Evolutionary conservation across 805 yeast species (phyloP), one percentile per base, ranked within the genome.

Genomic region (Kuraishia piskuri): DNA sequence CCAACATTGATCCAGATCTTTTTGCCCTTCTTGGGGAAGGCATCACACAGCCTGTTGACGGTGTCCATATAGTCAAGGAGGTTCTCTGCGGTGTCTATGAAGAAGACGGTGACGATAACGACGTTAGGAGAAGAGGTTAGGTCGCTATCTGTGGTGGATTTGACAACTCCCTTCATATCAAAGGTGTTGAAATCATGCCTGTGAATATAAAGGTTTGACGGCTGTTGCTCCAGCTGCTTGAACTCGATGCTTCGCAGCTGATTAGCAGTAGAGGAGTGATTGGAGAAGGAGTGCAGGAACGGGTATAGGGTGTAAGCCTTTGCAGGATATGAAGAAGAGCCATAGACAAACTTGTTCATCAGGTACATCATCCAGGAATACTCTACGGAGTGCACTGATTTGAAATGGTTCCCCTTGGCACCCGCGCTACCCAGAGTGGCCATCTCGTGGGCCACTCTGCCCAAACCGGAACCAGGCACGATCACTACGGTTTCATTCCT

Each of bases 21-120:
- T 17, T 70, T 71, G 8, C 70, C 72, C 8, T 62, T 61, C 10
- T 74, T 68, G 22, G 52, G 46, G 22, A 62, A 63, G 2, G 54
- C 45, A 8, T 66, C 64, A 8, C 67, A 57, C 37, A 84, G 60
- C 10, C 65, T 60, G 53, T 78, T 77, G 40, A 92, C 82, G 0
- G 85, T 68, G 52, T 85, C 86, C 53, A 92, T 67, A 66, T 91
- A 91, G 46, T 82, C 84, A 57, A 92, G 73, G 50, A 89, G 64
- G 62, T 91, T 88, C 61, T 89, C 96, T 0, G 97, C 97, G 0
- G 98, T 92, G 67, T 92, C 98, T 24, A 92, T 74, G 68, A 92
- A 91, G 63, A 86, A 92, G 3, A 85, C 86, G 0, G 88, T 76
- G 2, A 84, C 79, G 1, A 87, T 72, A 4, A 85, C 76, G 21